Base-by-base conservation (phyloP, 257 asterid genomes). In the Solanum raphanifolium region DNA sequence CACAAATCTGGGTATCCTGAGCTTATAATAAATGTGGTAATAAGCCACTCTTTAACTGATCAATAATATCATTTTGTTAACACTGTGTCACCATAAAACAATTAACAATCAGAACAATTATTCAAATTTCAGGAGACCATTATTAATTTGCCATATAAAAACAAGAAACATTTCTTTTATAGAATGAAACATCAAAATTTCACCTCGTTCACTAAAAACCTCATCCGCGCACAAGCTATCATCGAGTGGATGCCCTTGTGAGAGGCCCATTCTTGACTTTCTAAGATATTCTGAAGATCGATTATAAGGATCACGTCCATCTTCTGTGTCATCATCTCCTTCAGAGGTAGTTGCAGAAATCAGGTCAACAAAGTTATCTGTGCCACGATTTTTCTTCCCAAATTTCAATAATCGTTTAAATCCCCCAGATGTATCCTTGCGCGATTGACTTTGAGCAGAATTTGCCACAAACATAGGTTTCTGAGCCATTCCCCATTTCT, bases 311-410 rank as follows among this genome's bases (percentile, higher is more conserved):
- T 96, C 98, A 68, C 93, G 91, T 46, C 97, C 96, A 91, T 96
- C 99, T 92, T 95, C 98, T 9, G 94, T 85, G 87, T 94, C 98
- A 87, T 96, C 98, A 74, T 94, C 97, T 89, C 99, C 98, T 92
- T 94, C 98, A 48, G 99, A 96, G 85, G 98, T 94, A 86, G 98
- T 95, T 65, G 94, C 98, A 83, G 99, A 95, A 60, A 96, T 92
- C 98, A 98, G 94, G 88, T 94, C 99, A 88, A 90, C 96, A 89
- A 93, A 86, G 48, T 87, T 92, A 75, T 94, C 95, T 16, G 98
- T 91, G 86, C 97, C 98, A 88, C 94, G 95, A 83, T 83, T 92
- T 91, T 94, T 95, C 92, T 96, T 93, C 87, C 98, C 98, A 62
- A 96, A 96, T 89, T 96, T 93, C 83, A 96, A 83, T 75, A 96